Percentiles rank a stretch among this genome's conserved stretches.
Conservation (phyloP, 192 early-diverging fungal species). For the Backusella circina region DNA sequence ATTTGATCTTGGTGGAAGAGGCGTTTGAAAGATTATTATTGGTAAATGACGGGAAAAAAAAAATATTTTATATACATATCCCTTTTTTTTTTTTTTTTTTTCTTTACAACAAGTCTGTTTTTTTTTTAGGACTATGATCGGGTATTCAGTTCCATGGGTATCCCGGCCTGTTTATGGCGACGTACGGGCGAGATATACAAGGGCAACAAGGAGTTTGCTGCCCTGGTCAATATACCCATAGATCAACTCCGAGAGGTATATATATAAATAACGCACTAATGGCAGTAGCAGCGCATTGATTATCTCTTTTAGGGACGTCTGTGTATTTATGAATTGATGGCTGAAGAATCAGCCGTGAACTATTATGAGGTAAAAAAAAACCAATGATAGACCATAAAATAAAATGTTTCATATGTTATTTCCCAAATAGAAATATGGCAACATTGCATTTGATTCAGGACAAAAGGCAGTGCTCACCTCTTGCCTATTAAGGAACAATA, state of each 20-base stretch:
- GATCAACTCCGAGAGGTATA: conserved; percentile 76
- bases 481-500: conserved; percentile 71
- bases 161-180: conserved; percentile 94
- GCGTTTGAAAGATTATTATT: conserved; percentile 91
- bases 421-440: conserved; percentile 92
- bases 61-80: too few species aligned
- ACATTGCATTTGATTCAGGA: conserved; percentile 93
- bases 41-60: conserved; percentile 26
- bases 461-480: conserved; percentile 96
- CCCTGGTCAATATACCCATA: conserved; percentile 79
- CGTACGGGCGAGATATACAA: conserved; percentile 97
- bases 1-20: conserved; percentile 93
- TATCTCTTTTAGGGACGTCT: conserved; percentile 10
- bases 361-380: conserved; percentile 78
- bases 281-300: too few species aligned
- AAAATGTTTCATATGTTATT: too few species aligned
- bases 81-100: conserved; percentile 10
- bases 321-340: conserved; percentile 77
- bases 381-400: neutral
- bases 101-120: neutral
- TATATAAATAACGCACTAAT: conserved; percentile 24
- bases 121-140: conserved; percentile 81
- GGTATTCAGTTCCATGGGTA: conserved; percentile 91
- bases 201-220: conserved; percentile 92
- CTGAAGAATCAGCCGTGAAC: conserved; percentile 91